A percentile compares a stretch with the other conserved stretches of the same genome.
These are phyloP conservation scores for Tilletia walkeri DNA, from an alignment of 1,284 basidiomycete genomes.

Conservation along the genomic window DNA sequence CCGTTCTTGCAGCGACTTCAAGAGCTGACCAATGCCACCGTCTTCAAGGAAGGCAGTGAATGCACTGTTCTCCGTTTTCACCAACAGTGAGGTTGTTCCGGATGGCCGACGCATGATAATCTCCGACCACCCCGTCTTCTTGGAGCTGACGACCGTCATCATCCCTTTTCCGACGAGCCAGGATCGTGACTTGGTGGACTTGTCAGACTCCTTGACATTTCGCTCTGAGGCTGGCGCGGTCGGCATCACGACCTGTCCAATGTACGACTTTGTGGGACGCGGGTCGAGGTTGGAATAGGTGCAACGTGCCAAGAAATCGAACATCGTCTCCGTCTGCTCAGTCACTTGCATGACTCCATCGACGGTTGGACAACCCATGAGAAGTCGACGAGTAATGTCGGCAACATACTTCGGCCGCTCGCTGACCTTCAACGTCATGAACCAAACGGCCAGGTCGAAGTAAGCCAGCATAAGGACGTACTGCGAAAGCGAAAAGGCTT, in stretches of 20 bases:
- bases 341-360: slow-evolving; percentile 74
- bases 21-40: slow-evolving; percentile 26
- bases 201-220: slow-evolving; percentile 38
- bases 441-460: slow-evolving; percentile 92
- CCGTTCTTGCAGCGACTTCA: neutral
- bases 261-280: slow-evolving; percentile 75
- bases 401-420: slow-evolving; percentile 79
- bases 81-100: slow-evolving; percentile 79
- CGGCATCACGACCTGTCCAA: slow-evolving; percentile 66
- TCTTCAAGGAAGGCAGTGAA: slow-evolving; percentile 46
- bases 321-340: slow-evolving; percentile 90
- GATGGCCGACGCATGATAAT: slow-evolving; percentile 82
- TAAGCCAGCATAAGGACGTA: slow-evolving; percentile 92
- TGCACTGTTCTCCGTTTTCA: slow-evolving; percentile 78
- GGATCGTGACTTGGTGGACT: slow-evolving; percentile 61
- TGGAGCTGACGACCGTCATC: slow-evolving; percentile 75
- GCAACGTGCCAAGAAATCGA: slow-evolving; percentile 95
- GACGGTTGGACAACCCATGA: slow-evolving; percentile 69
- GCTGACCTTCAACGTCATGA: slow-evolving; percentile 79
- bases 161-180: slow-evolving; percentile 87
- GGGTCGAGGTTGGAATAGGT: slow-evolving; percentile 92
- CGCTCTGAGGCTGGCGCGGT: slow-evolving; percentile 39
- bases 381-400: slow-evolving; percentile 81
- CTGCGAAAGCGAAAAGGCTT: slow-evolving; percentile 82
- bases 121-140: slow-evolving; percentile 82